Evolutionary conservation across 2,329 filamentous ascomycete genomes (phyloP).

Genomic region (Diaporthe sp.): DNA sequence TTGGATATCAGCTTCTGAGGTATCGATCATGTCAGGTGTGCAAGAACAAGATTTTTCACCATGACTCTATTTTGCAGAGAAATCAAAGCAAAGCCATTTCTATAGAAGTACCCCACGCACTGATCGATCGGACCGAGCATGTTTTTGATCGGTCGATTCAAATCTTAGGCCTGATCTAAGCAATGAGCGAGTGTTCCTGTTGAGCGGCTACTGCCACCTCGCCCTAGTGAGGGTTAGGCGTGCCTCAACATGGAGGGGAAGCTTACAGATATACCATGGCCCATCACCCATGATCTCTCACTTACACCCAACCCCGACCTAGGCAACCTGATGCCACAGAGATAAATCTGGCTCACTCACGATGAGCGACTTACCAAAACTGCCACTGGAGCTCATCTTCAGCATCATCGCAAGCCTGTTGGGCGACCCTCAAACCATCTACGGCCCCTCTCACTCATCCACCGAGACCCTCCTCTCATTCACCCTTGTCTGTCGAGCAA

Average conservation of each 20-base stretch:
- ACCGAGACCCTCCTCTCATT: constrained; percentile 61
- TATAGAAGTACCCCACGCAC: not conserved
- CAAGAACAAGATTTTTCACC: not conserved
- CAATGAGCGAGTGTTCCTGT: not conserved
- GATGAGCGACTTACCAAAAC: constrained; percentile 12
- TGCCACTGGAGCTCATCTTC: constrained; percentile 39
- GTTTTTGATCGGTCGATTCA: not conserved
- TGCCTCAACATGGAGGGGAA: not conserved
- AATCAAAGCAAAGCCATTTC: not conserved
- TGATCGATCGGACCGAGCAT: not conserved
- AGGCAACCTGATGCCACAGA: not conserved
- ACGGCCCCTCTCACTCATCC: constrained; percentile 56
- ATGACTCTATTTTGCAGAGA: not conserved
- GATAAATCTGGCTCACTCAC: not conserved
- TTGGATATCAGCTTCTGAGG: too few species aligned
- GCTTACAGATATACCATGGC: not conserved
- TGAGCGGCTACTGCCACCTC: too few species aligned
- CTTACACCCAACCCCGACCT: not conserved
- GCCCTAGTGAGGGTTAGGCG: not conserved
- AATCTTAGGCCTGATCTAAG: not conserved
- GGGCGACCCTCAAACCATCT: constrained; percentile 42
- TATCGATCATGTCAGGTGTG: not conserved
- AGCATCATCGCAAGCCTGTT: constrained; percentile 33
- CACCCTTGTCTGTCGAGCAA: constrained; percentile 58
- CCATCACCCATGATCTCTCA: not conserved